Evolutionary conservation across 1,284 basidiomycete species (phyloP).

Genomic region (Phellinidium pouzarii): DNA sequence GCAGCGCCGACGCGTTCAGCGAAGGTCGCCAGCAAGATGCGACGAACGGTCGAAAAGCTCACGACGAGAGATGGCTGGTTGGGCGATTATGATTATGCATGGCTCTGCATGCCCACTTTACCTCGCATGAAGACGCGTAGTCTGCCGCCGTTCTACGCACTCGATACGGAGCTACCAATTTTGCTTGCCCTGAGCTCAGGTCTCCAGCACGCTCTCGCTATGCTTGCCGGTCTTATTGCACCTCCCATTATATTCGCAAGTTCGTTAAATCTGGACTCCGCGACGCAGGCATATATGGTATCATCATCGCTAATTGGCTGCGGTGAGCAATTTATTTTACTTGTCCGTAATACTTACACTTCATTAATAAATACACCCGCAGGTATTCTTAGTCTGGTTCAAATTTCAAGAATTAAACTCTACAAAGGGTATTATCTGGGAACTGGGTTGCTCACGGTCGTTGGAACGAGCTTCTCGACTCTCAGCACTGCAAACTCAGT

Average conservation of each 20-base stretch:
- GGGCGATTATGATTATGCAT: slow-evolving; percentile 71
- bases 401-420: slow-evolving; percentile 63
- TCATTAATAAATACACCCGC: not conserved
- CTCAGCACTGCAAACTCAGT: slow-evolving; percentile 69
- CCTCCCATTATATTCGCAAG: slow-evolving; percentile 79
- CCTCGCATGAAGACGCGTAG: slow-evolving; percentile 41
- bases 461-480: slow-evolving; percentile 83
- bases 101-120: slow-evolving; percentile 61
- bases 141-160: slow-evolving; percentile 65
- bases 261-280: slow-evolving; percentile 47
- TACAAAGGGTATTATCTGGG: slow-evolving; percentile 62
- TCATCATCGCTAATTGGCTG: slow-evolving; percentile 75
- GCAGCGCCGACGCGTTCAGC: not conserved
- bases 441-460: slow-evolving; percentile 75
- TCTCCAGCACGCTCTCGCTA: slow-evolving; percentile 74
- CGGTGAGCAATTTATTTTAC: slow-evolving; percentile 37
- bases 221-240: slow-evolving; percentile 70
- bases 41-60: slow-evolving; percentile 29
- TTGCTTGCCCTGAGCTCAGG: slow-evolving; percentile 62
- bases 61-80: slow-evolving; percentile 61
- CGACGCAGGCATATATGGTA: slow-evolving; percentile 71
- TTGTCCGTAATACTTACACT: slow-evolving; percentile 18
- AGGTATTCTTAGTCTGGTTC: slow-evolving; percentile 69
- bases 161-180: slow-evolving; percentile 64
- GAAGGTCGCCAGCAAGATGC: not conserved